Percentiles rank a stretch among this genome's conserved stretches.
phyloP scores from a whole-genome alignment of 2,329 filamentous ascomycete species.

The Exophiala sp. region DNA sequence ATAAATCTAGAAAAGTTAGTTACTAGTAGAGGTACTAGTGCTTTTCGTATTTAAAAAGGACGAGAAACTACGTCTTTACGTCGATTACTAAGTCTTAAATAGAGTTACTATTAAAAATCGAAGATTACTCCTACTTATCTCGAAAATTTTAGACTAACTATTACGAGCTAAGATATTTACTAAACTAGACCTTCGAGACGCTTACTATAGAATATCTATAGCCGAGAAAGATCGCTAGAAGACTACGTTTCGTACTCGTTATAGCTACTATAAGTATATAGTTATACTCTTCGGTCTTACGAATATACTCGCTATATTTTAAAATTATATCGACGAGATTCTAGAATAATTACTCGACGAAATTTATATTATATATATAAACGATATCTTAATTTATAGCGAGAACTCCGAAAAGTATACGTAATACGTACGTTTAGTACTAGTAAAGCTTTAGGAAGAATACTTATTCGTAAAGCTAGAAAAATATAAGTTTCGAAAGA shows the following conservation, averaged over 20 bases:
- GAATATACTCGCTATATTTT: conserved; percentile 25
- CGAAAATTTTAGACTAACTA: conserved; percentile 25
- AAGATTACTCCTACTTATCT: conserved; percentile 29
- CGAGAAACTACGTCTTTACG: conserved; percentile 20
- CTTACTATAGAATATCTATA: background rate
- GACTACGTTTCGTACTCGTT: conserved; percentile 7
- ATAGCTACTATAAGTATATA: conserved; percentile 8
- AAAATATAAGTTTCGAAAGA: background rate
- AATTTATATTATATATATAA: conserved; percentile 19
- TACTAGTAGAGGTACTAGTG: conserved; percentile 6
- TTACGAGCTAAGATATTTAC: conserved; percentile 22
- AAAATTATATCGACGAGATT: conserved; percentile 30
- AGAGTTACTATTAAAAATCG: conserved; percentile 30
- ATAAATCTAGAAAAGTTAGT: conserved; percentile 7
- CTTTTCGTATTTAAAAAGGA: conserved; percentile 30
- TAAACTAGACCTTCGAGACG: conserved; percentile 26
- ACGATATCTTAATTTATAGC: conserved; percentile 34
- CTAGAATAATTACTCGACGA: conserved; percentile 22
- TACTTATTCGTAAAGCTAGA: background rate
- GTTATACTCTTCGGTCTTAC: conserved; percentile 6
- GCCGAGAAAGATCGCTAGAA: conserved; percentile 1
- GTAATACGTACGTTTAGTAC: conserved; percentile 12
- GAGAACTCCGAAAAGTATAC: conserved; percentile 17
- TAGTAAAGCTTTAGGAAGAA: conserved; percentile 4
- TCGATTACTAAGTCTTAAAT: conserved; percentile 31